Evolutionary conservation across 768 basidiomycete genomes (phyloP), one percentile per base, ranked within the genome.

Genomic region (Lactifluus rugatus): DNA sequence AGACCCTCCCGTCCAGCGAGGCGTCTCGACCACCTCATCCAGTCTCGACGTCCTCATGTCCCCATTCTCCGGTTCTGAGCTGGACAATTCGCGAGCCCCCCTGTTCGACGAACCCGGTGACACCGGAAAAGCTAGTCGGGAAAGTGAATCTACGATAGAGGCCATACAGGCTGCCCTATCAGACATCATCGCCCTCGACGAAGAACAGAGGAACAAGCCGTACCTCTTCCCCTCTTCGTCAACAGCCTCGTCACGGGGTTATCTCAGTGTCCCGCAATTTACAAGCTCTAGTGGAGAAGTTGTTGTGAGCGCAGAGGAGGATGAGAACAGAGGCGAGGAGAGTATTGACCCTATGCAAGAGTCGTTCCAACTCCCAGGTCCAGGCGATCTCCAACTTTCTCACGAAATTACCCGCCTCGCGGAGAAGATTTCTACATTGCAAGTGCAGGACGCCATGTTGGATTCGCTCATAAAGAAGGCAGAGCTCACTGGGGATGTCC

Each of bases 141-240:
- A 81, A 48, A 87, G 73, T 17, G 75, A 95, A 69, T 81, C 87
- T 52, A 78, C 92, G 39, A 96, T 98, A 83, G 92, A 93, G 65
- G 94, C 95, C 2, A 96, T 98, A 19, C 93, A 93, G 66, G 93
- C 93, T 8, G 96, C 96, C 4, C 75, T 99, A 61, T 93, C 90
- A 10, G 91, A 95, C 68, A 97, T 99, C 69, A 93, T 99, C 66
- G 91, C 92, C 2, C 76, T 87, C 41, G 90, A 95, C 62, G 78
- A 84, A 39, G 78, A 81, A 54, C 71, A 70, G 54, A 58, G 61
- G n/a, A 67, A 70, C 32, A 60, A 53, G 16, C 61, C 54, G 19
- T 36, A 41, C 1, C 7, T 32, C 3, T 48, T 42, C 26, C 32
- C 54, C 17, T 48, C 62, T 19, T 41, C 61, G 8, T 42, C 42